Base-by-base conservation (phyloP, 805 yeast species). In the Diddensiella transvaalensis region DNA sequence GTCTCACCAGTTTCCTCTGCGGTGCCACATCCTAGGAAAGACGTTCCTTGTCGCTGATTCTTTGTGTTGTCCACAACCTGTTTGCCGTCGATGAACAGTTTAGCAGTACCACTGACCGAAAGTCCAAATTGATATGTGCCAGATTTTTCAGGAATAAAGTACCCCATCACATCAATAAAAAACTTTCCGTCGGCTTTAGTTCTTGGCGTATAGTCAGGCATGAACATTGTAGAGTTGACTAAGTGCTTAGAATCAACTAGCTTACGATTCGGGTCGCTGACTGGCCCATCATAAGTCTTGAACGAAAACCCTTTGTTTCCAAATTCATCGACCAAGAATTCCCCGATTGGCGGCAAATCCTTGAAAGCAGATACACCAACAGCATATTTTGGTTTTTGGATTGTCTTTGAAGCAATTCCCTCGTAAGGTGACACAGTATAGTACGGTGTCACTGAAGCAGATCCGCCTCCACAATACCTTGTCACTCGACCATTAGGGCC, bases 401-500 rank as follows among this genome's bases (percentile, higher is more conserved):
- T 64, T 29, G 58, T 15, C 53, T 64, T 64, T 24, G 60, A 52
- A 6, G 60, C 47, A 47, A 79, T 73, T 15, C 76, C 79, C 15
- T 76, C 75, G 40, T 60, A 71, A 2, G 81, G 81, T 11, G 79
- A 64, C 8, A 75, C 68, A 13, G 70, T 65, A 60, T 77, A 75
- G 57, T 76, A 71, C 3, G 80, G 73, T 19, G 64, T 63, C 54
- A 77, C 64, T 5, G 78, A 67, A 32, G 84, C 83, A 19, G 83
- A 79, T 4, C 85, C 85, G 52, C 85, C 85, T 49, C 85, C 85
- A 21, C 78, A 73, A 51, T 69, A 74, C 32, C 74, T 71, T 4
- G 78, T 67, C 39, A 60, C 63, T 52, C 70, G 75, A 22, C 79
- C 83, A 53, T 76, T 78, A 32, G 83, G 83, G 2, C 86, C 86